Evolutionary conservation across 73 alveolate genomes (phyloP), one percentile per base, ranked within the genome.

Genomic region (Paramecium sexaurelia): DNA sequence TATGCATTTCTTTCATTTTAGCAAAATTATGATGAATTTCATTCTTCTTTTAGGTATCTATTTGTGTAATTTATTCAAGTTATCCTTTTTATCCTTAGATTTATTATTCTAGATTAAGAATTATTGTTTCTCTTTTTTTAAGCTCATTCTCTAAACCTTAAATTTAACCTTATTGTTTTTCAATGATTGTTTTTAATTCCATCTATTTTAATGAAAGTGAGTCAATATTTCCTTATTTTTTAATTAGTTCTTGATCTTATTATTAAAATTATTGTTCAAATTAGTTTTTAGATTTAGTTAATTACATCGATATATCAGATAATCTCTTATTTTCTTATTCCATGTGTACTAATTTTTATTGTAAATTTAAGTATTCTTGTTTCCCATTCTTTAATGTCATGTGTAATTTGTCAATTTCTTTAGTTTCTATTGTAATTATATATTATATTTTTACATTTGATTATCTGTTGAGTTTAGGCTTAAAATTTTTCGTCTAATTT

Each of bases 1-100:
- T 61, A 8, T 61, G 83, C 83, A 61, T 61, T 61, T 61, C 83
- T 29, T 61, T 61, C 83, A 61, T 61, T 61, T 61, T 61, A 1
- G 83, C 83, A 61, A 22, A 61, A 61, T 61, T 61, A 61, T 61
- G 39, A 61, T 26, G 20, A 19, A 61, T 61, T 32, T 61, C 83
- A 61, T 27, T 61, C 26, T 61, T 61, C 3, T 61, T 61, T 32
- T 29, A 32, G 11, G 43, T 29, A 29, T 61, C 83, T 2, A 32
- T 32, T 11, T 61, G 43, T 26, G 43, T 22, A 61, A 61, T 1
- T 61, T 61, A 61, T 32, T 61, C 51, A 9, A 61, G 7, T 32
- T 61, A 15, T 29, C 47, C 83, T 32, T 61, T 61, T 32, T 29
- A 61, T 0, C 47, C 5, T 32, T 61, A 61, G 2, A 29, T 24